Conservation (phyloP, 768 basidiomycete genomes). For the Hemileccinum rubropunctum region DNA sequence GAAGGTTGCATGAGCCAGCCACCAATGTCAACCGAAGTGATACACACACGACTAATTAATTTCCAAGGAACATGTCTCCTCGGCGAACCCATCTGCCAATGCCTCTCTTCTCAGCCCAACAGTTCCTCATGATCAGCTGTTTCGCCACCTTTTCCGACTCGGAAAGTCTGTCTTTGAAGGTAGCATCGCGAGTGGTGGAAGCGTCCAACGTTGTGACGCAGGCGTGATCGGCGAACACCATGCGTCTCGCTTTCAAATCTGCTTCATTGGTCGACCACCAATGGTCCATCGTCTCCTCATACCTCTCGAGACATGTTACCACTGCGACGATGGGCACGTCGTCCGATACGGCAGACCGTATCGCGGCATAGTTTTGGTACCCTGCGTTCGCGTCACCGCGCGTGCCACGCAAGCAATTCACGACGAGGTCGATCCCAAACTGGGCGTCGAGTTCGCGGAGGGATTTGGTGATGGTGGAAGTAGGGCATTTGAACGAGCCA, state of each 20-base stretch:
- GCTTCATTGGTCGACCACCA: conserved; percentile 41
- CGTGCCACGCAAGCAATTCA: conserved; percentile 27
- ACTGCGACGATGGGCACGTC: conserved; percentile 32
- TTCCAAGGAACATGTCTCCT: conserved; percentile 26
- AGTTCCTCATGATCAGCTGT: conserved; percentile 26
- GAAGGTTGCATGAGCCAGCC: conserved; percentile 2
- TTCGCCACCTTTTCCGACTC: conserved; percentile 22
- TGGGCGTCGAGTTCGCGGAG: conserved; percentile 28
- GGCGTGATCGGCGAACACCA: conserved; percentile 37
- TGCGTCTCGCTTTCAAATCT: conserved; percentile 31
- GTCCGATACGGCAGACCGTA: conserved; percentile 28
- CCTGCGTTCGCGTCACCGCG: conserved; percentile 29
- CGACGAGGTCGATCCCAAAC: conserved; percentile 27
- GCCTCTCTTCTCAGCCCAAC: conserved; percentile 25
- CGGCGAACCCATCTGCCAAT: conserved; percentile 20
- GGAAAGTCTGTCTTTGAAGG: conserved; percentile 23
- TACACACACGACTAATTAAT: conserved; percentile 24
- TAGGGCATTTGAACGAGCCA: conserved; percentile 27
- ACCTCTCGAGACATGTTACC: conserved; percentile 32
- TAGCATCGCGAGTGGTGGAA: conserved; percentile 11
- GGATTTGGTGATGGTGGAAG: conserved; percentile 21
- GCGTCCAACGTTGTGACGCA: conserved; percentile 37
- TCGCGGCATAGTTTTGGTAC: conserved; percentile 24
- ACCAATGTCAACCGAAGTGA: conserved; percentile 13
- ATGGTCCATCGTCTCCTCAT: conserved; percentile 29